Evolutionary conservation across 345 rosid species (phyloP).

Genomic region (Camelina hispida): DNA sequence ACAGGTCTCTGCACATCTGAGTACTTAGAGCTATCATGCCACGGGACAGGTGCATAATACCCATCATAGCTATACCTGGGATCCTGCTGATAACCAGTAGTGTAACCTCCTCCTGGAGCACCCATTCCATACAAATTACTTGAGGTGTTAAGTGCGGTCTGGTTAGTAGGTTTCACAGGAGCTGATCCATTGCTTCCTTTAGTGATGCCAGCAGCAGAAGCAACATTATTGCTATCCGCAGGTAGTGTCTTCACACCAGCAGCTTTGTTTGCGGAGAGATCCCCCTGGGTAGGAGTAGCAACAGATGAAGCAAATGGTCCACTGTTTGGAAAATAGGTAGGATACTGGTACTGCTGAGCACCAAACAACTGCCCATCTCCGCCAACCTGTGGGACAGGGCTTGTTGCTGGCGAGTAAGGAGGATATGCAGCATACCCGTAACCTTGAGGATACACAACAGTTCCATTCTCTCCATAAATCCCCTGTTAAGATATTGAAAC

Average conservation of each 20-base stretch:
- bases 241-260: slow-evolving; percentile 65
- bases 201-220: slow-evolving; percentile 50
- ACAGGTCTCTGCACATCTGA: slow-evolving; percentile 66
- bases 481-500: slow-evolving; percentile 52
- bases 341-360: slow-evolving; percentile 93
- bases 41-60: slow-evolving; percentile 53
- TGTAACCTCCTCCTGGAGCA: slow-evolving; percentile 51
- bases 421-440: slow-evolving; percentile 80
- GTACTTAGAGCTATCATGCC: slow-evolving; percentile 56
- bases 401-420: slow-evolving; percentile 86
- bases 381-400: slow-evolving; percentile 80
- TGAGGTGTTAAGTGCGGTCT: slow-evolving; percentile 51
- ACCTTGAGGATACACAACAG: slow-evolving; percentile 71
- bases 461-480: slow-evolving; percentile 78
- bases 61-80: slow-evolving; percentile 64
- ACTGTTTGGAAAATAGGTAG: slow-evolving; percentile 67
- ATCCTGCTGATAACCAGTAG: slow-evolving; percentile 79
- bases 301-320: slow-evolving; percentile 61
- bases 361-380: slow-evolving; percentile 84
- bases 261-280: slow-evolving; percentile 58
- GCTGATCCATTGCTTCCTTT: slow-evolving; percentile 67
- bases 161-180: slow-evolving; percentile 59
- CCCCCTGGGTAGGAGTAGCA: slow-evolving; percentile 55
- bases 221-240: slow-evolving; percentile 59
- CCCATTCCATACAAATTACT: slow-evolving; percentile 66